Percentiles rank a stretch among this genome's conserved stretches.
Conservation (phyloP, 163 green algal genomes). For the Chloromonas sp. region DNA sequence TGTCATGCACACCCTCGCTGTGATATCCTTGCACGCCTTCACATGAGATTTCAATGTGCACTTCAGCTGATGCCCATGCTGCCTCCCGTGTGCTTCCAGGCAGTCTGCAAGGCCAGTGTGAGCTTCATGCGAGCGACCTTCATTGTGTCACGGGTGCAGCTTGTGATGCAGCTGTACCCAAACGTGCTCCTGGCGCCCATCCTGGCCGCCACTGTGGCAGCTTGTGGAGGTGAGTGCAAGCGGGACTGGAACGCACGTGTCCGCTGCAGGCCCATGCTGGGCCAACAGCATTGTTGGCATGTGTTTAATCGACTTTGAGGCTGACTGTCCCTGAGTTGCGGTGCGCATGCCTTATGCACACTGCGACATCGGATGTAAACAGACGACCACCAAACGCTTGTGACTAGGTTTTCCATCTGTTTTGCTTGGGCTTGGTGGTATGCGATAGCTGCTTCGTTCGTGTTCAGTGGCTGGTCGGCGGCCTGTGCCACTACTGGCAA, state of each 20-base stretch:
- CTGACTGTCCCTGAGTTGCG: no score
- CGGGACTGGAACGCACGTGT: neutral
- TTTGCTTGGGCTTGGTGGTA: no score
- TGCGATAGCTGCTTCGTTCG: neutral
- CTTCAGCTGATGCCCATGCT: neutral
- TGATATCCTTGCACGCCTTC: neutral
- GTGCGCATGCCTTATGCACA: no score
- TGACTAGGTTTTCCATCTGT: no score
- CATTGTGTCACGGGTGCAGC: neutral
- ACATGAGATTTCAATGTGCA: no score
- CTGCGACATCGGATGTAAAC: no score
- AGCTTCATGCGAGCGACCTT: neutral
- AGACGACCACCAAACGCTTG: no score
- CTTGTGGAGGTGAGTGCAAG: neutral
- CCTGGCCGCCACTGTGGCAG: neutral
- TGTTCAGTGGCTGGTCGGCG: neutral
- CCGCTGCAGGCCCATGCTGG: no score
- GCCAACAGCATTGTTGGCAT: no score
- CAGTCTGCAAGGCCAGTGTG: neutral
- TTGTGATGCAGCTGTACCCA: neutral
- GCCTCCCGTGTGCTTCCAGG: neutral
- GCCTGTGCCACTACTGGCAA: neutral
- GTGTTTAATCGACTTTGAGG: no score
- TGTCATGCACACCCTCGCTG: neutral
- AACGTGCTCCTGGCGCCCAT: neutral